A percentile compares a stretch with the other conserved stretches of the same genome.
phyloP scores from a whole-genome alignment of 139 green algal species.

The Eudorina sp. region DNA sequence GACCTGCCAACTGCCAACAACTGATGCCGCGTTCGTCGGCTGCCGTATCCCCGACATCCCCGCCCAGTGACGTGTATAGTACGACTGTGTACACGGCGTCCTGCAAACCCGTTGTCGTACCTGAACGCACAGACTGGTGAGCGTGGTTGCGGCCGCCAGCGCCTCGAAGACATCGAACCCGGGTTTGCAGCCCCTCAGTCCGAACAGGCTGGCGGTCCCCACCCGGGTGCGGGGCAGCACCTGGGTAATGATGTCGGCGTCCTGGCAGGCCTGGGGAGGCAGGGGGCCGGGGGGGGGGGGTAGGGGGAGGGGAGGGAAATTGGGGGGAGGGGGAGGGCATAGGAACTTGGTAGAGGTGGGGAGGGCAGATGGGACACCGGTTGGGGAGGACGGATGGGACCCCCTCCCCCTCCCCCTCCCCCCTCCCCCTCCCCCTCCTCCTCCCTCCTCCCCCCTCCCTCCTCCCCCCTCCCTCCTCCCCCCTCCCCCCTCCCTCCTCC shows the following conservation, averaged over 20 bases:
- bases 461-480: no score
- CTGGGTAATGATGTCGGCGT: conserved; percentile 27
- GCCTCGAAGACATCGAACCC: conserved; percentile 33
- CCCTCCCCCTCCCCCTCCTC: no score
- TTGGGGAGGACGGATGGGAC: no score
- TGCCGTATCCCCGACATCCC: no score
- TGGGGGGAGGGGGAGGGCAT: not conserved
- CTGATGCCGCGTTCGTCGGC: no score
- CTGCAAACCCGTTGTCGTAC: no score
- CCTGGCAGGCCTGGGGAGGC: not conserved
- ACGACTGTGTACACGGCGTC: no score
- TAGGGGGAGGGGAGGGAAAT: not conserved
- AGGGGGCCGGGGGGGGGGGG: not conserved
- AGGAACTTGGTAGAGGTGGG: not conserved
- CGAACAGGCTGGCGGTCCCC: conserved; percentile 12
- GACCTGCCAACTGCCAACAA: no score
- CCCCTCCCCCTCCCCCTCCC: no score
- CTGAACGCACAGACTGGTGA: conserved; percentile 8
- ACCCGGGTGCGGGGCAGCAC: conserved; percentile 15
- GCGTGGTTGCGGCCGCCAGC: not conserved
- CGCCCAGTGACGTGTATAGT: no score
- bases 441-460: no score
- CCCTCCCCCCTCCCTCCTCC: no score
- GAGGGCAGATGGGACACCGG: not conserved
- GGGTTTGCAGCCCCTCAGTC: conserved; percentile 5